Evolutionary conservation across 306 rosid species (phyloP).

Genomic region (Pyrus pyrifolia): DNA sequence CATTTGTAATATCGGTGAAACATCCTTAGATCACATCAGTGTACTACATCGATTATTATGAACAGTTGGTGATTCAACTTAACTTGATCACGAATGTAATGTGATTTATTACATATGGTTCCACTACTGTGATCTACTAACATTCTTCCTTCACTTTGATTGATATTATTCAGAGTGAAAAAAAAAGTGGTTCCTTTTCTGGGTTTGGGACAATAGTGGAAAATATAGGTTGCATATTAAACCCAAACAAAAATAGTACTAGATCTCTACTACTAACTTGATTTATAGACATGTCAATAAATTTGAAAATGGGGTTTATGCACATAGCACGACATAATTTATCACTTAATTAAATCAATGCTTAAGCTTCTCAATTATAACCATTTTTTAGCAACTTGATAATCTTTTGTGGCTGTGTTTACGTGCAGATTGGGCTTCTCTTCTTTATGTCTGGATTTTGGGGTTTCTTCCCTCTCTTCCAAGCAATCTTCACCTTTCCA

Average conservation of each 20-base stretch:
- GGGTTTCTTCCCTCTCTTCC: constrained; percentile 45
- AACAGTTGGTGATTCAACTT: background rate
- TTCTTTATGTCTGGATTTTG: constrained; percentile 45
- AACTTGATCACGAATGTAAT: background rate
- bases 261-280: background rate
- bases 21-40: too few species aligned
- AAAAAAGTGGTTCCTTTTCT: background rate
- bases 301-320: background rate
- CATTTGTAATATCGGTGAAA: too few species aligned
- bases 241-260: background rate
- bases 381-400: background rate
- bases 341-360: background rate
- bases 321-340: background rate
- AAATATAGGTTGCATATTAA: background rate
- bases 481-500: constrained; percentile 70
- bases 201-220: background rate
- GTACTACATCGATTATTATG: background rate
- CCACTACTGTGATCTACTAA: background rate
- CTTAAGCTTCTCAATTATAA: background rate
- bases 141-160: too few species aligned
- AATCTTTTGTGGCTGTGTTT: background rate
- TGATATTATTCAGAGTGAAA: too few species aligned
- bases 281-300: background rate
- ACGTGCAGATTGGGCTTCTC: constrained; percentile 57
- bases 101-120: background rate